phyloP scores from a whole-genome alignment of 2,329 filamentous ascomycete species.

The Verticillium tricorpus region DNA sequence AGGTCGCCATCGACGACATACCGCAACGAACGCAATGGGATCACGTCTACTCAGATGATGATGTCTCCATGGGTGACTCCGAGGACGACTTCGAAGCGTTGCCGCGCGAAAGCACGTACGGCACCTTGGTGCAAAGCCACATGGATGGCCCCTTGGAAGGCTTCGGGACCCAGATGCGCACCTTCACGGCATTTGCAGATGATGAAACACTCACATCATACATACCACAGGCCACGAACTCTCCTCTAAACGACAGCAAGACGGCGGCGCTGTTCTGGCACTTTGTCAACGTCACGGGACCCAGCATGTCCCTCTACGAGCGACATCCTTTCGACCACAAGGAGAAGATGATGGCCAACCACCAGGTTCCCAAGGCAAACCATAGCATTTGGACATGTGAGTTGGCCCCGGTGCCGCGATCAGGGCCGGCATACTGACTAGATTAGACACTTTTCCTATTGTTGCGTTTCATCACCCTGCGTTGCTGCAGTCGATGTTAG shows the following conservation, averaged over 20 bases:
- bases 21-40: conserved; percentile 18
- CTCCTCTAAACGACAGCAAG: conserved; percentile 74
- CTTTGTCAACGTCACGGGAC: conserved; percentile 84
- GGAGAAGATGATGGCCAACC: conserved; percentile 48
- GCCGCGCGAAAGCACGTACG: conserved; percentile 31
- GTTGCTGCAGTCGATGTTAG: conserved; percentile 85
- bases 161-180: conserved; percentile 41
- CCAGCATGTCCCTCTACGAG: conserved; percentile 83
- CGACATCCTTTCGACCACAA: conserved; percentile 71
- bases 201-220: conserved; percentile 59
- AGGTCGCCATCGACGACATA: conserved; percentile 2
- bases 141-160: conserved; percentile 31
- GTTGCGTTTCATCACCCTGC: conserved; percentile 82
- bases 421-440: not conserved
- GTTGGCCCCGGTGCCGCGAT: conserved; percentile 18
- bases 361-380: conserved; percentile 56
- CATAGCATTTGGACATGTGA: conserved; percentile 62
- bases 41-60: conserved; percentile 53
- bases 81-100: conserved; percentile 50
- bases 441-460: conserved; percentile 70
- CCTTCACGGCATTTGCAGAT: conserved; percentile 43
- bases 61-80: conserved; percentile 57
- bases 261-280: conserved; percentile 85
- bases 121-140: conserved; percentile 30
- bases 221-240: conserved; percentile 57